Percentiles rank a stretch among this genome's conserved stretches.
These are phyloP conservation scores for Pleurotus giganteus DNA, from an alignment of 768 basidiomycete genomes.

Conservation along the genomic window DNA sequence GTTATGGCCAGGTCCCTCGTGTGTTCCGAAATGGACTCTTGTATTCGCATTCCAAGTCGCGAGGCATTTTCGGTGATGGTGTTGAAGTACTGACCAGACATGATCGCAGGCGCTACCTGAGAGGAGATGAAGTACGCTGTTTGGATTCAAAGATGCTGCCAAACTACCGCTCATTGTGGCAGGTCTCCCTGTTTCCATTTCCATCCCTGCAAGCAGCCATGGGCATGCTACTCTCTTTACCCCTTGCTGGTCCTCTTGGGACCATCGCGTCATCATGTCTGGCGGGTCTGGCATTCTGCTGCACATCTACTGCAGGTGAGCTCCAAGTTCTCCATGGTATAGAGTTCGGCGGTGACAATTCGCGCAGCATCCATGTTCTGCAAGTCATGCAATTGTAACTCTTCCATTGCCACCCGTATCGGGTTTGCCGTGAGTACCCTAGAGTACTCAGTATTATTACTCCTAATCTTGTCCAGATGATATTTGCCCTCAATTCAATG, in stretches of 20 bases:
- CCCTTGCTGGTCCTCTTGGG: slow-evolving; percentile 63
- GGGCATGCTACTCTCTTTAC: slow-evolving; percentile 75
- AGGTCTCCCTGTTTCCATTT: not conserved
- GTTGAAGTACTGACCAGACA: slow-evolving; percentile 48
- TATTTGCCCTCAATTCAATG: slow-evolving; percentile 94
- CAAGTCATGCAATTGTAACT: slow-evolving; percentile 99
- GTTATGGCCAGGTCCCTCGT: slow-evolving; percentile 68
- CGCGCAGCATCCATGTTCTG: slow-evolving; percentile 87
- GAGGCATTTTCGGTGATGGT: slow-evolving; percentile 80
- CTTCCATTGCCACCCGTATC: slow-evolving; percentile 94
- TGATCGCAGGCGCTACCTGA: slow-evolving; percentile 13
- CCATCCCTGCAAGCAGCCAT: slow-evolving; percentile 31
- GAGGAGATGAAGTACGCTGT: not conserved
- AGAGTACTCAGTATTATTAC: not conserved
- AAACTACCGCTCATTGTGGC: not conserved
- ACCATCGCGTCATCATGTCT: slow-evolving; percentile 83
- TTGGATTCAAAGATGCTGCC: not conserved
- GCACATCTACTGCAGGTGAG: slow-evolving; percentile 78
- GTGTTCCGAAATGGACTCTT: slow-evolving; percentile 79
- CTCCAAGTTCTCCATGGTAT: not conserved
- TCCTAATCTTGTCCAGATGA: slow-evolving; percentile 53
- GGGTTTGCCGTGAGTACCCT: slow-evolving; percentile 79
- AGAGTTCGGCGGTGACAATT: slow-evolving; percentile 11
- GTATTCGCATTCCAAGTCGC: slow-evolving; percentile 76
- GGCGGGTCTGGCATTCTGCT: slow-evolving; percentile 81